Base-by-base conservation (phyloP, 345 rosid genomes). In the Ceriops tagal region DNA sequence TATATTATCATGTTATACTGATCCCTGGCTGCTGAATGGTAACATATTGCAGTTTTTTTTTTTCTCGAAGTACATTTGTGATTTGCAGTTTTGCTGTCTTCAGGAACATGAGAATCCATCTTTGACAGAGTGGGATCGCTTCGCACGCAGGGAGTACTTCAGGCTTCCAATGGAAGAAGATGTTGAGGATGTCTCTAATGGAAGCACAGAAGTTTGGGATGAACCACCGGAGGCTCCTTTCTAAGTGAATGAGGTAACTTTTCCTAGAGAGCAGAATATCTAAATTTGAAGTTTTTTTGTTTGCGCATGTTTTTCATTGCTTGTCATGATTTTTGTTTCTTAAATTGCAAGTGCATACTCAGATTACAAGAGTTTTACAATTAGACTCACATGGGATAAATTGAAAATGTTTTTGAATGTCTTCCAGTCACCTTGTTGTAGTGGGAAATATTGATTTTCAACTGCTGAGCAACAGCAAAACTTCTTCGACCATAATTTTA, bases 71-170 rank as follows among this genome's bases (percentile, higher is more conserved):
- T 13, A 26, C 1, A 31, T 11, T 1, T 1, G 18, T 58, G 35
- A 65, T 65, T 64, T n/a, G 32, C 22, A 3, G 37, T 49, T 61
- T 62, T 73, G 56, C 64, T 62, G 47, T 62, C 52, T 26, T 24
- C 79, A 93, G 98, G 98, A 93, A 81, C 89, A 90, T 1, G 98
- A 90, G 74, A 87, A 89, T 75, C 98, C 98, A 15, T 84, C 92
- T 58, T 80, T 90, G 90, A 93, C 97, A 18, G 98, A 91, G 53
- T 91, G 98, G 98, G 98, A 93, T 73, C 89, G 97, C 15, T 93
- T 93, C 87, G 96, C 98, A 5, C 97, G 88, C 76, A 87, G 97
- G 65, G 79, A 76, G 34, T 76, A 76, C 43, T 71, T 76, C 62
- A 70, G 79, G 61, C 75, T 76, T 21, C 67, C 79, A 58, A 76